A percentile compares a stretch with the other conserved stretches of the same genome.
Conservation (phyloP, 1,139 yeast genomes). For the Suhomyces bribrorum region DNA sequence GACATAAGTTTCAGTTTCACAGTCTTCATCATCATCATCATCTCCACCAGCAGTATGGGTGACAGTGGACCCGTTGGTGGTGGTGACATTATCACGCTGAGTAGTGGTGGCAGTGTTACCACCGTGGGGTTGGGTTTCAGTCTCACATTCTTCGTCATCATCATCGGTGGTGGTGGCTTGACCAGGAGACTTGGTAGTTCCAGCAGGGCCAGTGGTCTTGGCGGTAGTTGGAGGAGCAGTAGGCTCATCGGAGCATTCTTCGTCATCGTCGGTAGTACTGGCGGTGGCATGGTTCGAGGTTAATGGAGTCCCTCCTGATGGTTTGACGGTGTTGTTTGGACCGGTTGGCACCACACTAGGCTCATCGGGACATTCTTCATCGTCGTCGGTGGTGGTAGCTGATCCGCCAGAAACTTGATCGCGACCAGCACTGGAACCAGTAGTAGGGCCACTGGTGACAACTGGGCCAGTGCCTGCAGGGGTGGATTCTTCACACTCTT, state of each 20-base stretch:
- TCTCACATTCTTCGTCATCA: constrained; percentile 9
- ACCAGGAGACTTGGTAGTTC: neutral
- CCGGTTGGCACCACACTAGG: constrained; percentile 1
- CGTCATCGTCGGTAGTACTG: constrained; percentile 1
- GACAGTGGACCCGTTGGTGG: constrained; percentile 1
- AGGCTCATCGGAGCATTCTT: constrained; percentile 1
- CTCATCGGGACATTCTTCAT: constrained; percentile 1
- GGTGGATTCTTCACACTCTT: constrained; percentile 15
- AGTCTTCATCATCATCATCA: constrained; percentile 19
- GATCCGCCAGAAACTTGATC: constrained; percentile 4
- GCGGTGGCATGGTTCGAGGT: no score
- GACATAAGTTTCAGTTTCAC: constrained; percentile 10
- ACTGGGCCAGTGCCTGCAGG: neutral
- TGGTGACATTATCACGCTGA: neutral
- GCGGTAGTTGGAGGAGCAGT: neutral
- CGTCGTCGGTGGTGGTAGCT: constrained; percentile 1
- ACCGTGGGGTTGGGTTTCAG: constrained; percentile 2
- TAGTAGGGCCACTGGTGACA: constrained; percentile 5
- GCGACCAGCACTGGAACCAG: neutral
- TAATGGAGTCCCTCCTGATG: no score
- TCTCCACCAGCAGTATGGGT: constrained; percentile 4
- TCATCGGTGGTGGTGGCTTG: constrained; percentile 3
- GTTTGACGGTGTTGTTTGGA: neutral
- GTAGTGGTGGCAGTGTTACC: constrained; percentile 1
- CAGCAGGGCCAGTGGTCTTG: neutral